A percentile compares a stretch with the other conserved stretches of the same genome.
phyloP scores from a whole-genome alignment of 495 filamentous ascomycete genomes.

The Daldinia bambusicola region DNA sequence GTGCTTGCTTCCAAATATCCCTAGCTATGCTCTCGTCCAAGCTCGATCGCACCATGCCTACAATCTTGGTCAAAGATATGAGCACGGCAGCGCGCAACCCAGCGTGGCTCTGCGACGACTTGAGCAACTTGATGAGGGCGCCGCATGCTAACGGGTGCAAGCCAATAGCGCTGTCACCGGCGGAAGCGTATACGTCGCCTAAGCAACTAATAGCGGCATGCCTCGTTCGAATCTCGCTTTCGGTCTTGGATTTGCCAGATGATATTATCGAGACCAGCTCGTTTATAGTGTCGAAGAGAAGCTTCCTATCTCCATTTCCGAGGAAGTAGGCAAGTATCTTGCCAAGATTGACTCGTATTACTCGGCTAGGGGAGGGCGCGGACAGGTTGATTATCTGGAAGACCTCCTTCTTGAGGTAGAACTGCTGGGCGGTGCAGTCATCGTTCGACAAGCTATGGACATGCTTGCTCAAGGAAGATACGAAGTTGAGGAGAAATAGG shows the following conservation, averaged over 20 bases:
- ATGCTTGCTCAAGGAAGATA: conserved; percentile 82
- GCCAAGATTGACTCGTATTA: conserved; percentile 88
- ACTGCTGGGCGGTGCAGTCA: conserved; percentile 85
- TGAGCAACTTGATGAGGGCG: conserved; percentile 79
- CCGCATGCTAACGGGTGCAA: conserved; percentile 78
- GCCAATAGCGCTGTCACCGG: conserved; percentile 92
- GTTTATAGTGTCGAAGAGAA: conserved; percentile 93
- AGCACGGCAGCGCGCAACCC: conserved; percentile 88
- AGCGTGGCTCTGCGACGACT: conserved; percentile 80
- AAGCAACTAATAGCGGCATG: conserved; percentile 91
- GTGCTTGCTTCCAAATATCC: conserved; percentile 92
- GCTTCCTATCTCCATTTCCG: conserved; percentile 85
- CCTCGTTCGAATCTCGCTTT: conserved; percentile 68
- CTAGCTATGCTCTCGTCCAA: conserved; percentile 86
- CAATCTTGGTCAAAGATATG: conserved; percentile 78
- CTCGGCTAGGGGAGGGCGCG: conserved; percentile 84
- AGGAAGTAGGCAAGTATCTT: conserved; percentile 86
- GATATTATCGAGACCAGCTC: conserved; percentile 82
- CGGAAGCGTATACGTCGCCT: conserved; percentile 86
- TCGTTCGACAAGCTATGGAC: conserved; percentile 77
- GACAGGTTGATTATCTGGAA: conserved; percentile 90
- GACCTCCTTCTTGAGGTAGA: conserved; percentile 87
- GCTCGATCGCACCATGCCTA: conserved; percentile 74
- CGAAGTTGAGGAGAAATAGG: conserved; percentile 89
- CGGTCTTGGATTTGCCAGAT: conserved; percentile 82